Conservation (phyloP, 177 flowering plant genomes). For the Telopea speciosissima region DNA sequence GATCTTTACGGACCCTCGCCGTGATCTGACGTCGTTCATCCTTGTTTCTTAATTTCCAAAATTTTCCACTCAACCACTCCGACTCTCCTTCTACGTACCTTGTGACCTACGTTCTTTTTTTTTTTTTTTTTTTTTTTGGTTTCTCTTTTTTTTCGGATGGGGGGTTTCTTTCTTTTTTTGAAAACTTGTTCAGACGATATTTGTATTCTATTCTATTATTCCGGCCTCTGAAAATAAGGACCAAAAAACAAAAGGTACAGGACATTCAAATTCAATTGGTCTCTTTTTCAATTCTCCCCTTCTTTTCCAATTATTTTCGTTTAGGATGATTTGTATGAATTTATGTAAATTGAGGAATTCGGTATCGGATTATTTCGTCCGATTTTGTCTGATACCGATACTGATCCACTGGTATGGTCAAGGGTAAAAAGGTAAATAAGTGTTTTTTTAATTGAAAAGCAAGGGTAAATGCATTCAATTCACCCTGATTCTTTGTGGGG, state of each 20-base stretch:
- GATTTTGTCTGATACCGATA: too few relatives aligned
- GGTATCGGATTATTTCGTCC: too few relatives aligned
- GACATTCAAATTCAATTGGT: neutral
- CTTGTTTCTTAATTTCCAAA: constrained; percentile 3
- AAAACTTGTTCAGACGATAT: neutral
- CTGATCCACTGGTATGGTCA: too few relatives aligned
- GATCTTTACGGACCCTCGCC: constrained; percentile 40
- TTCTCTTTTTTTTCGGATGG: too few relatives aligned
- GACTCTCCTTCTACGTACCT: constrained; percentile 11
- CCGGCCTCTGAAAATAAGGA: neutral
- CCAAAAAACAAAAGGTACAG: neutral
- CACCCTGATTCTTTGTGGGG: too few relatives aligned
- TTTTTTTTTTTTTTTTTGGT: neutral
- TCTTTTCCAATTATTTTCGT: too few relatives aligned
- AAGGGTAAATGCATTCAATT: too few relatives aligned
- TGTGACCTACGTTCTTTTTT: neutral
- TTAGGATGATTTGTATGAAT: too few relatives aligned
- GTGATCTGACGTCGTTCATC: constrained; percentile 20
- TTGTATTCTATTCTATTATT: constrained; percentile 4
- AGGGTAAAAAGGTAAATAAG: too few relatives aligned
- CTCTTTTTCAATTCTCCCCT: too few relatives aligned
- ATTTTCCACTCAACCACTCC: neutral
- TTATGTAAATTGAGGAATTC: too few relatives aligned
- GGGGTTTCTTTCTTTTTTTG: neutral
- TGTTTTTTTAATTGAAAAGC: too few relatives aligned